These are phyloP conservation scores for Lentinula aciculospora DNA, from an alignment of 768 basidiomycete species.

Conservation along the genomic window DNA sequence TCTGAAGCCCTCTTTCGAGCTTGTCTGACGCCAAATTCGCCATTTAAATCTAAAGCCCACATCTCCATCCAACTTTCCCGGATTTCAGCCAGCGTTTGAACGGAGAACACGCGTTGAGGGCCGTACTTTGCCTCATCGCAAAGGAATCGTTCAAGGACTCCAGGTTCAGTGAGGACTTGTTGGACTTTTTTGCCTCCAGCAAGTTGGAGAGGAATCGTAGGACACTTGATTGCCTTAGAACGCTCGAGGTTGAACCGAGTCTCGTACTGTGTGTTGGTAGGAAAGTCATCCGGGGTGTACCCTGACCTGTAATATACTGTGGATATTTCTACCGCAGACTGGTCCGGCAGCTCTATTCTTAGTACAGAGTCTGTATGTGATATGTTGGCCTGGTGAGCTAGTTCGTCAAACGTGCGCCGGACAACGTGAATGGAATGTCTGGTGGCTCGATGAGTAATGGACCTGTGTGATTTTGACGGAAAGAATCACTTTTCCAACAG, in stretches of 20 bases:
- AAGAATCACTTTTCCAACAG: constrained; percentile 64
- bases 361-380: constrained; percentile 41
- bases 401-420: constrained; percentile 71
- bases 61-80: constrained; percentile 83
- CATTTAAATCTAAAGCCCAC: constrained; percentile 70
- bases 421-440: constrained; percentile 74
- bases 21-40: constrained; percentile 38
- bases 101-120: constrained; percentile 19
- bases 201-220: constrained; percentile 85
- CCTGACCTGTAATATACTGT: constrained; percentile 89
- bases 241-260: constrained; percentile 78
- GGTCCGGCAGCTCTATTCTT: constrained; percentile 28
- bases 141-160: constrained; percentile 72
- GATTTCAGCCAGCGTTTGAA: constrained; percentile 44
- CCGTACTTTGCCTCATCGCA: constrained; percentile 31
- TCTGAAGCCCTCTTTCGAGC: constrained; percentile 45
- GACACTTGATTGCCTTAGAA: constrained; percentile 88
- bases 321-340: constrained; percentile 62
- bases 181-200: constrained; percentile 96
- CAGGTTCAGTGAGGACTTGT: constrained; percentile 72
- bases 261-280: constrained; percentile 54
- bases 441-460: not conserved
- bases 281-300: constrained; percentile 81
- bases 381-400: constrained; percentile 53
- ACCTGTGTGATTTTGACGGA: not conserved